Percentiles rank a stretch among this genome's conserved stretches.
These are phyloP conservation scores for Geranomyces variabilis DNA, from an alignment of 192 early-diverging fungal genomes.

Conservation along the genomic window DNA sequence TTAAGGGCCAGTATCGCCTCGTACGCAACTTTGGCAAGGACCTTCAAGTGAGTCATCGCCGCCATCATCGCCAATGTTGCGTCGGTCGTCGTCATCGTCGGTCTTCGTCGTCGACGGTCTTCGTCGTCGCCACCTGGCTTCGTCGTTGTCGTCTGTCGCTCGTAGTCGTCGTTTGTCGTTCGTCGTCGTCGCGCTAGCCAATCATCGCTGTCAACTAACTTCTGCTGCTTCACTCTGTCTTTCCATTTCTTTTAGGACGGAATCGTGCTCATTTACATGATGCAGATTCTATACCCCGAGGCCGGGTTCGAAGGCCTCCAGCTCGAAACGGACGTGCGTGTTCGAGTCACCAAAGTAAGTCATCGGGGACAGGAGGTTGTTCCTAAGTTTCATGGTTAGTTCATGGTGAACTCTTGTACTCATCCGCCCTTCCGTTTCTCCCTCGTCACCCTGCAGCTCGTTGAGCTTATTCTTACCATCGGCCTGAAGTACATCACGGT, in stretches of 20 bases:
- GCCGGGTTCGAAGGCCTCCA: neutral
- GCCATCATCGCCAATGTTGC: neutral
- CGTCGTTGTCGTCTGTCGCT: neutral
- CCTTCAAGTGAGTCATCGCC: neutral
- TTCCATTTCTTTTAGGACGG: too few species aligned
- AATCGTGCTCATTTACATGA: too few species aligned
- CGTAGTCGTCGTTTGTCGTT: neutral
- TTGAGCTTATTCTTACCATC: neutral
- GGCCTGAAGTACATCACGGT: neutral
- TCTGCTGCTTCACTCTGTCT: too few species aligned
- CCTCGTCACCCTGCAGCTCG: neutral
- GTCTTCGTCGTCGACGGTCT: neutral
- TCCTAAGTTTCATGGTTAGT: too few species aligned
- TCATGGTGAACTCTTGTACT: neutral
- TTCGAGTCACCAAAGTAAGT: constrained; percentile 2
- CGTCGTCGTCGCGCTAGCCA: neutral
- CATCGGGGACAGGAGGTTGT: too few species aligned
- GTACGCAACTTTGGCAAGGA: neutral
- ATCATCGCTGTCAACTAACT: neutral
- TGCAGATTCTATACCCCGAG: neutral
- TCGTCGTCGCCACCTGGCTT: too few species aligned
- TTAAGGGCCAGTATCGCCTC: neutral
- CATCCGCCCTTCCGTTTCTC: neutral
- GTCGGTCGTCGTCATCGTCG: neutral
- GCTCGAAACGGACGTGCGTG: neutral